These are phyloP conservation scores for Phycomyces nitens DNA, from an alignment of 192 early-diverging fungal species.

Conservation along the genomic window DNA sequence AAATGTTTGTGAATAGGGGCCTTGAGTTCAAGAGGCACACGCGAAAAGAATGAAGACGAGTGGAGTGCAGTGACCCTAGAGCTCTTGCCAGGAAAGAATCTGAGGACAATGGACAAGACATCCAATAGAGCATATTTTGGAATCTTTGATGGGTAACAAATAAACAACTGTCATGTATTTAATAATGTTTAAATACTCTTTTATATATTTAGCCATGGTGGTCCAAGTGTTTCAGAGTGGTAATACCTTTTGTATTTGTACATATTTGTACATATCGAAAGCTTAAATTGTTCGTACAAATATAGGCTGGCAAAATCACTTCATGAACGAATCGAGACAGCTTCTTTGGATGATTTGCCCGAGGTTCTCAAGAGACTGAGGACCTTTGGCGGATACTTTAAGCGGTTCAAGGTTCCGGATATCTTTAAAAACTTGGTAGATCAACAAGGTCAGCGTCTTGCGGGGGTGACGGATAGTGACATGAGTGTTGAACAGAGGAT, in stretches of 20 bases:
- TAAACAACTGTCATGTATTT: not conserved
- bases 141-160: constrained; percentile 55
- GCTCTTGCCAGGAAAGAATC: constrained; percentile 4
- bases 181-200: not conserved
- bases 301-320: constrained; percentile 43
- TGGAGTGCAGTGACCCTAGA: constrained; percentile 43
- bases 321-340: constrained; percentile 47
- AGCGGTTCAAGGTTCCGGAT: constrained; percentile 33
- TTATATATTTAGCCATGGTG: constrained; percentile 26
- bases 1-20: constrained; percentile 9
- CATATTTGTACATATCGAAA: not conserved
- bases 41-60: constrained; percentile 54
- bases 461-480: not conserved
- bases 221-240: constrained; percentile 36
- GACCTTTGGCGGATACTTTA: constrained; percentile 44
- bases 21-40: constrained; percentile 51
- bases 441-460: constrained; percentile 6
- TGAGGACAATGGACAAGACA: constrained; percentile 18
- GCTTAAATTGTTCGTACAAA: not conserved
- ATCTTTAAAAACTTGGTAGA: constrained; percentile 22
- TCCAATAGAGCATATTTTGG: constrained; percentile 42
- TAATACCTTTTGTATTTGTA: not conserved
- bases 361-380: constrained; percentile 35
- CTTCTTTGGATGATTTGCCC: constrained; percentile 35
- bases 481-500: constrained; percentile 70